A percentile compares a stretch with the other conserved stretches of the same genome.
These are phyloP conservation scores for Ceriops decandra DNA, from an alignment of 345 rosid species.

Conservation along the genomic window DNA sequence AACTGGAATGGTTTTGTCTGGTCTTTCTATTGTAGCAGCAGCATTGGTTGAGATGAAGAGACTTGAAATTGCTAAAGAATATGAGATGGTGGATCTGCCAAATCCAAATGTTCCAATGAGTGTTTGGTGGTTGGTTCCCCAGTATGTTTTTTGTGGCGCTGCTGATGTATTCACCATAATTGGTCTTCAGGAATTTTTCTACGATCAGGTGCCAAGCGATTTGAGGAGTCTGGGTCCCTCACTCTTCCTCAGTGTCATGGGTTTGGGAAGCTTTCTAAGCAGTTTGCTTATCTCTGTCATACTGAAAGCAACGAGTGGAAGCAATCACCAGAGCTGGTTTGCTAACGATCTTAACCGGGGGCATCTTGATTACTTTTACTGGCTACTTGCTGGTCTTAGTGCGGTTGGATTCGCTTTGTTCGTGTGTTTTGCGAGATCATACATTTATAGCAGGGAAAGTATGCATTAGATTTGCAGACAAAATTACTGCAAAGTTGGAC, in stretches of 20 bases:
- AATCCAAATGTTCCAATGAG: constrained; percentile 8
- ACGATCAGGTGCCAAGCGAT: constrained; percentile 11
- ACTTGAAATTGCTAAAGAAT: not conserved
- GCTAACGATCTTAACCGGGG: constrained; percentile 7
- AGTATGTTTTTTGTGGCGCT: not conserved
- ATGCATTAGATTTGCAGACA: too few relatives aligned
- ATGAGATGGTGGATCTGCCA: not conserved
- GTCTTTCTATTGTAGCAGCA: constrained; percentile 1
- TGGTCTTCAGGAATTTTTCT: constrained; percentile 13
- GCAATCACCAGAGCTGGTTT: constrained; percentile 7
- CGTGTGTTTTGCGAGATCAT: constrained; percentile 1
- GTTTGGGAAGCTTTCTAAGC: constrained; percentile 4
- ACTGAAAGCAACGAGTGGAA: not conserved
- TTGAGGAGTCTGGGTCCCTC: constrained; percentile 4
- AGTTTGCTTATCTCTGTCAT: constrained; percentile 3
- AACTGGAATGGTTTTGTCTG: constrained; percentile 1
- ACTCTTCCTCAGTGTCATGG: not conserved
- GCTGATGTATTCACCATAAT: constrained; percentile 5
- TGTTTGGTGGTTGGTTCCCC: constrained; percentile 6
- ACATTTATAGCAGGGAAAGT: not conserved
- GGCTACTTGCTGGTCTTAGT: constrained; percentile 4
- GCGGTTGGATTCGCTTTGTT: not conserved
- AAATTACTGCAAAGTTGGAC: too few relatives aligned
- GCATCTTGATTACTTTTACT: constrained; percentile 12
- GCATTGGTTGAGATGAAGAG: constrained; percentile 1